phyloP scores from a whole-genome alignment of 305 asterid genomes.

The Solanum aculeatissimum region DNA sequence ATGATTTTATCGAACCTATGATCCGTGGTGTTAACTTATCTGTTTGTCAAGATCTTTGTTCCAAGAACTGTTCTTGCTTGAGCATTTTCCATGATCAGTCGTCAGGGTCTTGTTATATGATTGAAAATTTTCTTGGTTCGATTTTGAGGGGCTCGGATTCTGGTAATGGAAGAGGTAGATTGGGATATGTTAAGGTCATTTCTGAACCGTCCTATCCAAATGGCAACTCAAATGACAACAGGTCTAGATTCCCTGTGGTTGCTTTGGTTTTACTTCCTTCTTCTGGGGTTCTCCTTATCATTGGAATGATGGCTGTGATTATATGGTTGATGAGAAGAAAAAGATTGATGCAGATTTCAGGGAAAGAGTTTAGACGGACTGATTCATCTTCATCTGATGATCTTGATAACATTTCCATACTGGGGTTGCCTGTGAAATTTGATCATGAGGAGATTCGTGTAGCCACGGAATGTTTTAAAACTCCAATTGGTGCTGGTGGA shows the following conservation, averaged over 20 bases:
- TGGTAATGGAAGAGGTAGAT: neutral
- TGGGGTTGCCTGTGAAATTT: slow-evolving; percentile 38
- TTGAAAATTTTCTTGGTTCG: slow-evolving; percentile 31
- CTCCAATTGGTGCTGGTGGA: slow-evolving; percentile 46
- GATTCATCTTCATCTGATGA: slow-evolving; percentile 9
- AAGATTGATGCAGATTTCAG: neutral
- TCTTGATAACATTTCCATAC: slow-evolving; percentile 19
- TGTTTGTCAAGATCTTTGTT: slow-evolving; percentile 30
- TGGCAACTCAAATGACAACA: neutral
- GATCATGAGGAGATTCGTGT: slow-evolving; percentile 23
- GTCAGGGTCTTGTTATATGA: slow-evolving; percentile 34
- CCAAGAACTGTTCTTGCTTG: slow-evolving; percentile 38
- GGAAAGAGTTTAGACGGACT: neutral
- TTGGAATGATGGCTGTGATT: neutral
- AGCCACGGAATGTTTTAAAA: slow-evolving; percentile 37
- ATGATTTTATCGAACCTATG: slow-evolving; percentile 24
- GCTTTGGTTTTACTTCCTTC: slow-evolving; percentile 19
- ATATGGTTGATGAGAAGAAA: slow-evolving; percentile 5
- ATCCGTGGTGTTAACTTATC: slow-evolving; percentile 14
- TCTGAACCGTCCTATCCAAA: neutral
- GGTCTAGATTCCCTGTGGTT: slow-evolving; percentile 8
- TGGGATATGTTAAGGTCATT: slow-evolving; percentile 25
- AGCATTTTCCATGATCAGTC: slow-evolving; percentile 35
- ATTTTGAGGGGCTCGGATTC: slow-evolving; percentile 9
- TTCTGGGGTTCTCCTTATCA: neutral